phyloP scores from a whole-genome alignment of 352 stramenopile species.

The Globisporangium emineosum region DNA sequence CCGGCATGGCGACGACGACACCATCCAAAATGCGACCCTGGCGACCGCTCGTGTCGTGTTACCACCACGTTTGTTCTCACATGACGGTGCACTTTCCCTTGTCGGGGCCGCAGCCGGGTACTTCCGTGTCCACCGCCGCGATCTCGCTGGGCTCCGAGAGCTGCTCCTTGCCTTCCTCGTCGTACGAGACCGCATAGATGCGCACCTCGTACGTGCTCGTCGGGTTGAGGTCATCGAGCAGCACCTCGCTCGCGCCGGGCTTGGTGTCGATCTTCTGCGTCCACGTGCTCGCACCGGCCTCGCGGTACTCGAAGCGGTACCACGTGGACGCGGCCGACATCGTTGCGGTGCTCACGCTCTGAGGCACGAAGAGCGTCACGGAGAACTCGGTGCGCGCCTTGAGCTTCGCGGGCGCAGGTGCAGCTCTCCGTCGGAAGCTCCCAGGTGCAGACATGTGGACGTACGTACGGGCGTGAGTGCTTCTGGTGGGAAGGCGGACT shows the following conservation, averaged over 20 bases:
- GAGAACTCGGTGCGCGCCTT: slow-evolving; percentile 81
- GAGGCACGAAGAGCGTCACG: slow-evolving; percentile 60
- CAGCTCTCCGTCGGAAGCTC: slow-evolving; percentile 6
- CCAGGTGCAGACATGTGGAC: not conserved
- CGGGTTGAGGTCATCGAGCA: slow-evolving; percentile 85
- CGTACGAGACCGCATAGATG: slow-evolving; percentile 55
- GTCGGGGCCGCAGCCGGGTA: slow-evolving; percentile 75
- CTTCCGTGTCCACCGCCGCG: slow-evolving; percentile 84
- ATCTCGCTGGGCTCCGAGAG: slow-evolving; percentile 64
- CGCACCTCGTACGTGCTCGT: slow-evolving; percentile 87
- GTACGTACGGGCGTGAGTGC: not conserved
- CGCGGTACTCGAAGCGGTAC: slow-evolving; percentile 76
- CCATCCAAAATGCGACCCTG: too few relatives aligned
- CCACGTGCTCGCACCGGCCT: slow-evolving; percentile 46
- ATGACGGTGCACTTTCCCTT: slow-evolving; percentile 18
- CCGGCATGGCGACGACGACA: not conserved
- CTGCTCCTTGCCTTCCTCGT: slow-evolving; percentile 32
- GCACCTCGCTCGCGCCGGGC: slow-evolving; percentile 36
- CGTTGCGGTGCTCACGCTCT: slow-evolving; percentile 12
- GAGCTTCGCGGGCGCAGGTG: slow-evolving; percentile 62
- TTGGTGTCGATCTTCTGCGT: slow-evolving; percentile 38
- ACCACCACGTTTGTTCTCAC: slow-evolving; percentile 3
- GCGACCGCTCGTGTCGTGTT: not conserved
- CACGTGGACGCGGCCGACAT: slow-evolving; percentile 21
- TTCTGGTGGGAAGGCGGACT: not conserved